Conservation (phyloP, 2,329 filamentous ascomycete genomes). For the Aphanocladium album region DNA sequence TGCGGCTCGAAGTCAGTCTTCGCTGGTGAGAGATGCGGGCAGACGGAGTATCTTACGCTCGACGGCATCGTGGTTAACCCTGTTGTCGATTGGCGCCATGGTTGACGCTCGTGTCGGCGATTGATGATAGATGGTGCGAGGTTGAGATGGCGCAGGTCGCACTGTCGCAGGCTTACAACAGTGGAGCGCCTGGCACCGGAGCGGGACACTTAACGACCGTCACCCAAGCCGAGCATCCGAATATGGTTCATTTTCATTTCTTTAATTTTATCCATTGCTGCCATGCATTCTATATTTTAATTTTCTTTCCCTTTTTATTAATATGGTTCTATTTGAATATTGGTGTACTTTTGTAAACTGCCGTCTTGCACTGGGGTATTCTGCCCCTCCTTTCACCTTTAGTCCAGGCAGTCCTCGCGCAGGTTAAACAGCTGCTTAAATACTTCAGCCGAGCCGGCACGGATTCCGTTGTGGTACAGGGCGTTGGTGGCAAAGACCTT, state of each 20-base stretch:
- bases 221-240: not conserved
- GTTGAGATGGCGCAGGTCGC: not conserved
- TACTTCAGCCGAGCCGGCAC: conserved; percentile 69
- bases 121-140: conserved; percentile 1
- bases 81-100: conserved; percentile 38
- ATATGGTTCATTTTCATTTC: not conserved
- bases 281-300: not conserved
- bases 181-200: conserved; percentile 2
- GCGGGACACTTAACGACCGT: no score
- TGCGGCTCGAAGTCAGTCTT: conserved; percentile 24
- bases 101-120: not conserved
- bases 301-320: not conserved
- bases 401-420: conserved; percentile 63
- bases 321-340: not conserved
- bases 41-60: conserved; percentile 29
- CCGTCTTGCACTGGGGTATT: not conserved
- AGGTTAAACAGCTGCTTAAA: conserved; percentile 70
- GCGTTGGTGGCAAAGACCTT: conserved; percentile 82
- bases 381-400: conserved; percentile 4
- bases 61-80: conserved; percentile 32
- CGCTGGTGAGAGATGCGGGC: not conserved
- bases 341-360: not conserved
- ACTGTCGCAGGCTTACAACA: not conserved
- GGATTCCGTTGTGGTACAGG: conserved; percentile 81
- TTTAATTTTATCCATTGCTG: not conserved